These are phyloP conservation scores for Penicillium nucicola DNA, from an alignment of 495 filamentous ascomycete genomes.

Conservation along the genomic window DNA sequence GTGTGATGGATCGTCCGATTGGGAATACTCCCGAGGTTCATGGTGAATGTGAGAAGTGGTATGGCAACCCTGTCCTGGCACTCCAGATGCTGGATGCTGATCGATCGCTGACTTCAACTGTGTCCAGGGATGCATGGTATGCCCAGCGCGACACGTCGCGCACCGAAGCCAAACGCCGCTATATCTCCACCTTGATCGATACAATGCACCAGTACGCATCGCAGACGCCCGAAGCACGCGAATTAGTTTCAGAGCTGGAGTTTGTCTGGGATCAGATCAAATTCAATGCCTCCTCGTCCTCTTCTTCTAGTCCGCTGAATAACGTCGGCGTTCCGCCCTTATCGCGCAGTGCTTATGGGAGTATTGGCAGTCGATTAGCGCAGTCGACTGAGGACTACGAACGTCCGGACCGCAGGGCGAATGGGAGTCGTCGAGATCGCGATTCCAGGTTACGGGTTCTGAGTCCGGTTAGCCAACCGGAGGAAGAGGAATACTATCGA, in stretches of 20 bases:
- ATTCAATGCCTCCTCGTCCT: constrained; percentile 66
- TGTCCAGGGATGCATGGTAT: constrained; percentile 81
- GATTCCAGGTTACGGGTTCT: constrained; percentile 58
- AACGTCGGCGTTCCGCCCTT: constrained; percentile 33
- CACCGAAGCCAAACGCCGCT: constrained; percentile 91
- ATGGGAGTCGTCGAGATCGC: constrained; percentile 5
- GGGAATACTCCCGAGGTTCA: constrained; percentile 50
- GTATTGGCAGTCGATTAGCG: constrained; percentile 31
- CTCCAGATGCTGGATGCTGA: not conserved
- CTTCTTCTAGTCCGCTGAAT: constrained; percentile 46
- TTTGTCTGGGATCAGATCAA: constrained; percentile 99
- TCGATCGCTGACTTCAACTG: not conserved
- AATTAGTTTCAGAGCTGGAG: constrained; percentile 89
- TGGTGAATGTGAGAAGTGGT: constrained; percentile 63
- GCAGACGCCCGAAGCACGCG: constrained; percentile 77
- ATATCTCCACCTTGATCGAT: constrained; percentile 88
- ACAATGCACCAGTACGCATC: constrained; percentile 94
- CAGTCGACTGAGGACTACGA: constrained; percentile 24
- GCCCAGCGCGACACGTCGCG: constrained; percentile 72
- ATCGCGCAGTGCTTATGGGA: constrained; percentile 32
- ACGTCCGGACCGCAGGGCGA: constrained; percentile 7
- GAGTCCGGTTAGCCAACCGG: constrained; percentile 77
- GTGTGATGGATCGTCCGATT: constrained; percentile 81
- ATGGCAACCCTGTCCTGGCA: constrained; percentile 1
- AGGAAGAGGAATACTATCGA: constrained; percentile 56